These are phyloP conservation scores for Berberis vulgaris DNA, from an alignment of 164 flowering plant species.

Conservation along the genomic window DNA sequence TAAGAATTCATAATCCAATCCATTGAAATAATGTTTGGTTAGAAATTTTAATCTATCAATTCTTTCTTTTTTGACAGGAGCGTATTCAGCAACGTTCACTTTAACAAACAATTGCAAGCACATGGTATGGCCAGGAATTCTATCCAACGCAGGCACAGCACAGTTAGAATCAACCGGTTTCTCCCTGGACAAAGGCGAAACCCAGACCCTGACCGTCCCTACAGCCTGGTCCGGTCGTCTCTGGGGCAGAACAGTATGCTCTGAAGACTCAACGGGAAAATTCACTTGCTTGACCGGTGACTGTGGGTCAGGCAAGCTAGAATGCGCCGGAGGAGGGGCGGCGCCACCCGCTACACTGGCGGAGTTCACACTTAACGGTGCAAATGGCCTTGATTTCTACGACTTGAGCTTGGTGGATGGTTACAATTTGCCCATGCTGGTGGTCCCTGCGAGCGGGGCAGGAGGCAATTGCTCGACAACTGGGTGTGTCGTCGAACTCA, in stretches of 20 bases:
- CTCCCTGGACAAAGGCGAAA: constrained; percentile 38
- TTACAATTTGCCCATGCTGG: constrained; percentile 66
- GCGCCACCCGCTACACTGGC: constrained; percentile 80
- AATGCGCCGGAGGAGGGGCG: constrained; percentile 69
- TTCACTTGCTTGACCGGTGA: constrained; percentile 83
- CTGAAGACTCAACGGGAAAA: constrained; percentile 42
- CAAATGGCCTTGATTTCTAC: constrained; percentile 59
- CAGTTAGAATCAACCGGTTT: constrained; percentile 68
- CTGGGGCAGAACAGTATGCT: constrained; percentile 84
- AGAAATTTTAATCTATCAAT: not conserved
- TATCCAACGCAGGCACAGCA: constrained; percentile 59
- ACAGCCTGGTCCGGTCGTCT: constrained; percentile 77
- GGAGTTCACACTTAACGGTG: constrained; percentile 78
- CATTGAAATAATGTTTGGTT: no score
- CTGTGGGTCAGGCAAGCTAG: constrained; percentile 69
- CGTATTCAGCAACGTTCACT: constrained; percentile 46
- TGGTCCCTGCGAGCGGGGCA: constrained; percentile 49
- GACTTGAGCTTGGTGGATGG: constrained; percentile 93
- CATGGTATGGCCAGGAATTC: constrained; percentile 83
- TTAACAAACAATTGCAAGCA: constrained; percentile 55
- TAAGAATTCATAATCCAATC: no score
- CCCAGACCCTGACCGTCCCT: constrained; percentile 41
- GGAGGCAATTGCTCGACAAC: constrained; percentile 55
- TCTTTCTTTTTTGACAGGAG: constrained; percentile 15
- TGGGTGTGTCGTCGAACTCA: constrained; percentile 67